Base-by-base conservation (phyloP, 2,329 filamentous ascomycete species). In the Cadophora malorum region DNA sequence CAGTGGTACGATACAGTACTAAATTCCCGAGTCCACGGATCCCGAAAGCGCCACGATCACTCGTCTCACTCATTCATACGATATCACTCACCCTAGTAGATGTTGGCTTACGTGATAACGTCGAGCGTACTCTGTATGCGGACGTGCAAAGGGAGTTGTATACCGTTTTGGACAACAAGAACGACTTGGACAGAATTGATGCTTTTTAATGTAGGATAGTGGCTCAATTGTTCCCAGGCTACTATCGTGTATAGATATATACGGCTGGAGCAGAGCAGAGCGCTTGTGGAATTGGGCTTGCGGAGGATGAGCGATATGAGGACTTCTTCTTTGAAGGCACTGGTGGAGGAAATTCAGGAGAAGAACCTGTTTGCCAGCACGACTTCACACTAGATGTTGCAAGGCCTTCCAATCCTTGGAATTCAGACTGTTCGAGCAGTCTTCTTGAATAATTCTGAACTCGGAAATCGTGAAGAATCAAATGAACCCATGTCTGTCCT, bases 21-120 rank as follows among this genome's bases (percentile, higher is more conserved):
- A 14, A 28, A 52, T 25, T 53, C 50, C 50, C 50, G 50, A 53
- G 25, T 53, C 23, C 50, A 19, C 50, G 50, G 50, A 53, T 31
- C 25, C 50, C 10, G 4, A 10, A 19, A 52, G 31, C 31, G 50
- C 50, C 50, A 53, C 50, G 10, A 31, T 53, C 50, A 4, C 16
- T 45, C 14, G 41, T 45, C 41, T 45, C 41, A 16, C 41, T 9
- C 35, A 38, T 38, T 9, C 35, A 38, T 38, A 10, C 8, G 23
- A 4, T 28, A 28, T 28, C 28, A 28, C 28, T 28, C 49, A 53
- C 16, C 25, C 14, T 7, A 31, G 50, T 14, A 53, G 5, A 16
- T 49, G 45, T 53, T 28, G 25, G 50, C 25, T 53, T 53, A 53
- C 50, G 50, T 31, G 50, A 31, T 35, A 14, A 1, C 2, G 12